Evolutionary conservation across 148 eudicot genomes (phyloP), one percentile per base, ranked within the genome.

Genomic region (Silene conica): DNA sequence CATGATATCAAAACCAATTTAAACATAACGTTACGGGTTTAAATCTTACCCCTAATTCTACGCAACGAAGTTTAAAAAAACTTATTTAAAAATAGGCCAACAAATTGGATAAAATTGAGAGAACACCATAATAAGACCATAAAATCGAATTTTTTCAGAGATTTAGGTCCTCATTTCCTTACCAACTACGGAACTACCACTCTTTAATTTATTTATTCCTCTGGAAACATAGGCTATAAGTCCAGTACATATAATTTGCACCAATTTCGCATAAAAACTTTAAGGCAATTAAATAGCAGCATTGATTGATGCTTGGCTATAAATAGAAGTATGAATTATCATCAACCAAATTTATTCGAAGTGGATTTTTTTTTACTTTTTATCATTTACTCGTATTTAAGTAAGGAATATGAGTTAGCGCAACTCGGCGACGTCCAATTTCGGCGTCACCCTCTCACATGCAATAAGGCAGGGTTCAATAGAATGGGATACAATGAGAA

Each of bases 121-220:
- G 9, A 38, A 38, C 7, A 38, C 43, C 43, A 38, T 13, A 58
- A 6, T 19, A 14, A 63, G 43, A 64, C 46, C 9, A 18, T 15
- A 28, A 43, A 64, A 64, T 34, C 19, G 26, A 13, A 64, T 31
- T 13, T 64, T 63, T 8, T 14, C 31, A 64, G 46, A 16, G 68
- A 64, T 64, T 14, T 28, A 64, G 31, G 21, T 28, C 18, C 25
- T 48, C 22, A 41, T 67, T 1, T 19, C 18, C 31, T 3, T 58
- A n/a, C 8, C 43, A 72, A 76, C 19, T 59, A 76, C 73, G 68
- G 60, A 72, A 76, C 19, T 59, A 76, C 73, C 73, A 69, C 18
- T 68, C 57, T 60, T 38, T 38, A 38, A 38, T 60, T 75, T 23
- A 3, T 7, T 26, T 41, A 45, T 75, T 57, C 55, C 66, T 15